Evolutionary conservation across 2,329 filamentous ascomycete genomes (phyloP).

Genomic region (Scytalidium lignicola): DNA sequence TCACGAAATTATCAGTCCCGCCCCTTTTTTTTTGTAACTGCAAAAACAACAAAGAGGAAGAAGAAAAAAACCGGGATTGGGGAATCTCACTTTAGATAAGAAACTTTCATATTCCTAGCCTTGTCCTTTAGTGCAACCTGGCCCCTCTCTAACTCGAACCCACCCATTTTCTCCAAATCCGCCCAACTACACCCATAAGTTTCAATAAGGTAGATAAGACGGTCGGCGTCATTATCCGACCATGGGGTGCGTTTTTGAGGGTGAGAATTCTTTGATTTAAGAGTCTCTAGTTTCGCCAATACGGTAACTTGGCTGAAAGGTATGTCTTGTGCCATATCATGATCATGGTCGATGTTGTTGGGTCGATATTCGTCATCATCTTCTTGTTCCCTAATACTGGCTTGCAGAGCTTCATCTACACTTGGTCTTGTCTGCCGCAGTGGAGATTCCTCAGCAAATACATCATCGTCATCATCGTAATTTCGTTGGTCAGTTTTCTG

Average conservation of each 20-base stretch:
- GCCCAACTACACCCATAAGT: constrained; percentile 41
- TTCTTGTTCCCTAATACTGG: background rate
- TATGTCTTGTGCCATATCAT: background rate
- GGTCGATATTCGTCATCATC: constrained; percentile 6
- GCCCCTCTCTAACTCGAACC: constrained; percentile 24
- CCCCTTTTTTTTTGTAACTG: too few relatives aligned
- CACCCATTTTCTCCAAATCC: constrained; percentile 34
- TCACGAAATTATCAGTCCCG: constrained; percentile 1
- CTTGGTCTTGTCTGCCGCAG: background rate
- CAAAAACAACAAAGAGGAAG: background rate
- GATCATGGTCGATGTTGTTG: constrained; percentile 12
- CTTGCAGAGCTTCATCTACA: constrained; percentile 18
- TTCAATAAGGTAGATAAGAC: constrained; percentile 44
- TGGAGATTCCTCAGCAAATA: too few relatives aligned
- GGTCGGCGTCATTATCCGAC: constrained; percentile 33
- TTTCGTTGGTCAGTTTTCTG: background rate
- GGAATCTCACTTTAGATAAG: constrained; percentile 34
- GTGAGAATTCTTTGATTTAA: constrained; percentile 13
- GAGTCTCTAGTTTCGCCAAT: background rate
- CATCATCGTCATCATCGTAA: background rate
- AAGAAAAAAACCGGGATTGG: background rate
- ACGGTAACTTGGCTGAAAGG: background rate
- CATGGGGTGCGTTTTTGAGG: constrained; percentile 25
- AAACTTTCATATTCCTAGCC: constrained; percentile 47
- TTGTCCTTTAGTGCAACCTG: constrained; percentile 52